These are phyloP conservation scores for Penicillium sp. DNA, from an alignment of 2,329 filamentous ascomycete species.

Conservation along the genomic window DNA sequence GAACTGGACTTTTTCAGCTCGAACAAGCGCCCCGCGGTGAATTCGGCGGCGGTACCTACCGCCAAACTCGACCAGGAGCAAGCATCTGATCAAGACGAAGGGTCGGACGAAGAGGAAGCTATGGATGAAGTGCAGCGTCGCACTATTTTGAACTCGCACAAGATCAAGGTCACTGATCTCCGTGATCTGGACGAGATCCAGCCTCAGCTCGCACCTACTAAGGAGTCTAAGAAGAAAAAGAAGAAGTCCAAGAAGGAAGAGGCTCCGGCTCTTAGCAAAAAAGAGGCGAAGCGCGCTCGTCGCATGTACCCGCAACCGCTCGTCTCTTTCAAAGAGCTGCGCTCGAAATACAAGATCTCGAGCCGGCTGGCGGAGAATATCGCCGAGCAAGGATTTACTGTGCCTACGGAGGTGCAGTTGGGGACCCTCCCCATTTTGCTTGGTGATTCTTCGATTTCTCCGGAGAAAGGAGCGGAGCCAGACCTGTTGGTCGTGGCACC, in stretches of 20 bases:
- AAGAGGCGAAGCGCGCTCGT: slow-evolving; percentile 48
- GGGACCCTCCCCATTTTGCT: slow-evolving; percentile 77
- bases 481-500: slow-evolving; percentile 87
- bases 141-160: slow-evolving; percentile 70
- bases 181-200: slow-evolving; percentile 46
- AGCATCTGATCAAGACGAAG: slow-evolving; percentile 20
- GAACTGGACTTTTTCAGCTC: slow-evolving; percentile 39
- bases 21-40: slow-evolving; percentile 24
- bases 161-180: slow-evolving; percentile 78
- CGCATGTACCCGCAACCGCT: slow-evolving; percentile 76
- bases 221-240: slow-evolving; percentile 50
- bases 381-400: slow-evolving; percentile 72
- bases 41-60: slow-evolving; percentile 12
- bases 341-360: slow-evolving; percentile 67
- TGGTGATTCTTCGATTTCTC: slow-evolving; percentile 42
- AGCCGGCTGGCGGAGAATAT: slow-evolving; percentile 72
- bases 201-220: slow-evolving; percentile 19
- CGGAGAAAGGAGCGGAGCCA: slow-evolving; percentile 42
- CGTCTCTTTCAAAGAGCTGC: slow-evolving; percentile 68
- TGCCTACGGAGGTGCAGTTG: slow-evolving; percentile 92
- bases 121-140: slow-evolving; percentile 69
- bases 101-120: slow-evolving; percentile 23
- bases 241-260: slow-evolving; percentile 52
- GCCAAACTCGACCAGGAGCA: slow-evolving; percentile 14
- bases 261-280: slow-evolving; percentile 39